These are phyloP conservation scores for Penicillium sp. DNA, from an alignment of 2,329 filamentous ascomycete genomes.

Conservation along the genomic window DNA sequence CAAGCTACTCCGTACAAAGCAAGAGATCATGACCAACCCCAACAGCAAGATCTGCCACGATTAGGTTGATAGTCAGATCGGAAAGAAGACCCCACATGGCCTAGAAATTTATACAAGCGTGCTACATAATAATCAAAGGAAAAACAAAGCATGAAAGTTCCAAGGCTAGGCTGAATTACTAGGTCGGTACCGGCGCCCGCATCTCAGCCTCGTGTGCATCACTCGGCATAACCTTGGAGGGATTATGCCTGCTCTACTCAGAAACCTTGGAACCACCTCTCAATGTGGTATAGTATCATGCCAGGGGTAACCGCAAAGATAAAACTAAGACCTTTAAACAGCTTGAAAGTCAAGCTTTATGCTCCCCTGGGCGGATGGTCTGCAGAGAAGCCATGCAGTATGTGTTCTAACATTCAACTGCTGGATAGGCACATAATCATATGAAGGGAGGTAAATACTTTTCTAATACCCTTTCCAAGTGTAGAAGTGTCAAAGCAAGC, in stretches of 20 bases:
- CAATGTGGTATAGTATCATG: not conserved
- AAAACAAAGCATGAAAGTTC: not conserved
- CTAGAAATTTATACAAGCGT: not conserved
- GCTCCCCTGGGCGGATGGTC: slow-evolving; percentile 15
- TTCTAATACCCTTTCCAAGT: not conserved
- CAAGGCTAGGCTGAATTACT: not conserved
- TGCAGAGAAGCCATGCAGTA: slow-evolving; percentile 17
- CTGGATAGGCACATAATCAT: no score
- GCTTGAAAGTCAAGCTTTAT: slow-evolving; percentile 17
- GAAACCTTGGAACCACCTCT: not conserved
- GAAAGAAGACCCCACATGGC: not conserved
- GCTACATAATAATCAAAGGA: not conserved
- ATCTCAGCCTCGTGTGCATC: not conserved
- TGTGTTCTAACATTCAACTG: slow-evolving; percentile 6
- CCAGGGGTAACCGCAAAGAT: not conserved
- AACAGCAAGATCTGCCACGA: no score
- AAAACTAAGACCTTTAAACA: no score
- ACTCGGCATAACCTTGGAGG: not conserved
- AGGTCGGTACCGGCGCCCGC: not conserved
- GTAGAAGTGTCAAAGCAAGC: not conserved
- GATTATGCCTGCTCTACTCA: not conserved
- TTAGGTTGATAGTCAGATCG: no score
- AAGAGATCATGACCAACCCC: no score
- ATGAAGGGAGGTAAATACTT: not conserved
- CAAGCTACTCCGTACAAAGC: no score